Evolutionary conservation across 2,329 filamentous ascomycete species (phyloP), one percentile per base, ranked within the genome.

Genomic region (Fusarium sp.): DNA sequence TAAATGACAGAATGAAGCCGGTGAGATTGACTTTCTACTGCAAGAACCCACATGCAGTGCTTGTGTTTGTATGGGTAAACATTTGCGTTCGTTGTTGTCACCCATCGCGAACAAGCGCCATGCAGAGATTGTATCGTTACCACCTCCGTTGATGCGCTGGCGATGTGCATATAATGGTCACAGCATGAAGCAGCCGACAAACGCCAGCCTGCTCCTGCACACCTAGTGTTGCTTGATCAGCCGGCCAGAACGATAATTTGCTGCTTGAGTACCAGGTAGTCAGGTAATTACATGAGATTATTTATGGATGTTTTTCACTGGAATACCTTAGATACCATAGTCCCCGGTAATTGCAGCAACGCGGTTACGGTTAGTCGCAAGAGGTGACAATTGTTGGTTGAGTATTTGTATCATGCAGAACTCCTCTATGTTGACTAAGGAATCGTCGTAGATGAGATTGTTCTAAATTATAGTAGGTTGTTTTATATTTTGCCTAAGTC

Each of bases 1-100:
- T 40, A 66, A 50, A 67, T 52, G 54, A 69, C 50, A 69, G 50
- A 62, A 42, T 26, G 46, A 53, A 60, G 38, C 37, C 37, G 31
- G 42, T 44, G 40, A 67, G 23, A 40, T 69, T 58, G 49, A 40
- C 34, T 46, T 51, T 50, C 40, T 57, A 45, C 62, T 64, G 62
- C 67, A 52, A 37, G 50, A 67, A 55, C 38, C 64, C 62, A 57
- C 33, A 70, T 69, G 67, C 51, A 28, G 67, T 70, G 57, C 60
- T 64, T 69, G 62, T 69, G 67, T 51, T 45, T 59, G 34, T 42
- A 47, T 46, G 13, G 45, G 49, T 55, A 46, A 53, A 31, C 20
- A 33, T 50, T 53, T 41, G 52, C 57, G 26, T 55, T 36, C 26
- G 33, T 33, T 15, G 20, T n/a, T 28, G 34, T 53, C 12, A 15